phyloP scores from a whole-genome alignment of 2,329 filamentous ascomycete genomes.

The Colletotrichum graminicola region DNA sequence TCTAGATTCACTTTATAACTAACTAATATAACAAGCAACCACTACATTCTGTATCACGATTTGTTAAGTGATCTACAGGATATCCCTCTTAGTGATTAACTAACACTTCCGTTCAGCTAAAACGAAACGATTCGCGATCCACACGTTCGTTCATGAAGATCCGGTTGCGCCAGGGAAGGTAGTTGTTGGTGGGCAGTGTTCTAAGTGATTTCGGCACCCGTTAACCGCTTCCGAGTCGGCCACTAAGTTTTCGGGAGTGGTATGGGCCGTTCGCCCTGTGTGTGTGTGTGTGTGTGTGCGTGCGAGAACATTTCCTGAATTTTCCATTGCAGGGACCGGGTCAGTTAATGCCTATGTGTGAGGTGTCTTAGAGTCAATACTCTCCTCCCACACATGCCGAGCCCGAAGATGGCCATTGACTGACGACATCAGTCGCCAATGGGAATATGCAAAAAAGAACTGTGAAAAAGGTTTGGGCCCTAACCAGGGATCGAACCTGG shows the following conservation, averaged over 20 bases:
- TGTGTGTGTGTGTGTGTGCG: no score
- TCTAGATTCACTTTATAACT: no score
- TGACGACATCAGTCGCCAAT: no score
- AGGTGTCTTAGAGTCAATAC: neutral
- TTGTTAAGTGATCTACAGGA: no score
- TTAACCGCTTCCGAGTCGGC: neutral
- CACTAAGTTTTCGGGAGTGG: conserved; percentile 1
- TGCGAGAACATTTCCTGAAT: neutral
- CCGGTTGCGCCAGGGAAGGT: neutral
- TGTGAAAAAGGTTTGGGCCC: conserved; percentile 20
- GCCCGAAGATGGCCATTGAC: no score
- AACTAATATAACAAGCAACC: no score
- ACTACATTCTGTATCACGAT: no score
- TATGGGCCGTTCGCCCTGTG: neutral
- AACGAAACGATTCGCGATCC: neutral
- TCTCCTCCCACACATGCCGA: neutral
- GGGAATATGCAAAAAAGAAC: neutral
- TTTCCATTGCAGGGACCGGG: neutral
- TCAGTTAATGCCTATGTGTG: neutral
- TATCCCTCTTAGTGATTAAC: no score
- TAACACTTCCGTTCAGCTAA: neutral
- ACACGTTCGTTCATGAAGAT: neutral
- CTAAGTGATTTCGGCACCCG: neutral
- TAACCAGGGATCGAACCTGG: conserved; percentile 42
- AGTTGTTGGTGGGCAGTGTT: neutral